Conservation (phyloP, 768 basidiomycete species). For the Phaeotremella skinneri region DNA sequence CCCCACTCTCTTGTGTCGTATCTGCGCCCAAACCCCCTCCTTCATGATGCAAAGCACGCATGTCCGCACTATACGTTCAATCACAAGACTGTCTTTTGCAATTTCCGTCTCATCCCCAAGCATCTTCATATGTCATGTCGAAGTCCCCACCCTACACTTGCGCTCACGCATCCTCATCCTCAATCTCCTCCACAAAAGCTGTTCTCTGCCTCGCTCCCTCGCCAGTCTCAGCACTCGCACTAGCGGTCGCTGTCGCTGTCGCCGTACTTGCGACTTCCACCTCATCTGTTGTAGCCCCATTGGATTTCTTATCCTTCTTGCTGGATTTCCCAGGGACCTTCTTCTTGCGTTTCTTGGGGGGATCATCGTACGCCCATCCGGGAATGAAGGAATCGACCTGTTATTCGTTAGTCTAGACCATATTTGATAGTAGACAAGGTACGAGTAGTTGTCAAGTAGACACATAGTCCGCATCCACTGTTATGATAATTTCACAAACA, state of each 20-base stretch:
- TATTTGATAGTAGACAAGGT: too few species aligned
- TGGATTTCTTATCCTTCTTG: slow-evolving; percentile 51
- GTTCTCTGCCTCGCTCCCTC: slow-evolving; percentile 39
- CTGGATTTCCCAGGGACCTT: slow-evolving; percentile 20
- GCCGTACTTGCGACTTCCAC: background rate
- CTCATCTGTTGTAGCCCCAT: slow-evolving; percentile 49
- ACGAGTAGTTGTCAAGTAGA: too few species aligned
- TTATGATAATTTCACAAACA: background rate
- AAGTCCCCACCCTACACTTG: too few species aligned
- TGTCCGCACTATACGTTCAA: too few species aligned
- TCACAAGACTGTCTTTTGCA: too few species aligned
- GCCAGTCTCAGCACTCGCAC: slow-evolving; percentile 6
- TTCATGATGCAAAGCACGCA: too few species aligned
- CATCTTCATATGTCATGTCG: too few species aligned
- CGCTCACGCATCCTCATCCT: slow-evolving; percentile 51
- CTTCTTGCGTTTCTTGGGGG: slow-evolving; percentile 71
- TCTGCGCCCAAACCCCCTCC: too few species aligned
- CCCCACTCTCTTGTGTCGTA: too few species aligned
- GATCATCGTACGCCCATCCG: slow-evolving; percentile 91
- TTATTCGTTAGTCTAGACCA: too few species aligned
- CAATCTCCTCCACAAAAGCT: slow-evolving; percentile 57
- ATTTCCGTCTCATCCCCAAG: too few species aligned
- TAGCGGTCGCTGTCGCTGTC: background rate
- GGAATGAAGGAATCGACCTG: slow-evolving; percentile 98
- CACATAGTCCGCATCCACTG: too few species aligned